These are phyloP conservation scores for Noccaea caerulescens DNA, from an alignment of 345 rosid genomes.

Conservation along the genomic window DNA sequence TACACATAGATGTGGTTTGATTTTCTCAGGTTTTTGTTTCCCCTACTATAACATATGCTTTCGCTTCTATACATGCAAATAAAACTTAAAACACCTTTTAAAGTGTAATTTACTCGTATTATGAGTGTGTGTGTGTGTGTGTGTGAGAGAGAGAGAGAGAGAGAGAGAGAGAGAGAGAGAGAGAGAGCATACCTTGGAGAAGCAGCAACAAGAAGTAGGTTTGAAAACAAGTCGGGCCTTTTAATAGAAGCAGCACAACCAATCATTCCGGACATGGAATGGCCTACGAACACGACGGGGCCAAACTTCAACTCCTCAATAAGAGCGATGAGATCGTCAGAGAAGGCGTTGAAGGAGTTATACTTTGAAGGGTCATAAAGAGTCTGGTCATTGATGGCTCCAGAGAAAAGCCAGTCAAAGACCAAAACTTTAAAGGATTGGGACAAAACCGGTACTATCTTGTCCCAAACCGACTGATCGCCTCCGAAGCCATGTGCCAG, in stretches of 20 bases:
- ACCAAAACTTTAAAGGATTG: constrained; percentile 53
- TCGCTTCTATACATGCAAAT: not conserved
- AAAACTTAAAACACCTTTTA: too few species aligned
- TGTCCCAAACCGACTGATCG: constrained; percentile 73
- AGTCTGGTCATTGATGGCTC: constrained; percentile 59
- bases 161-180: not conserved
- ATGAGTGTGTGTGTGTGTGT: too few species aligned
- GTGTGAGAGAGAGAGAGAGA: not conserved
- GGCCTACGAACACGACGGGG: constrained; percentile 61
- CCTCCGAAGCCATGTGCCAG: constrained; percentile 78
- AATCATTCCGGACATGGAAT: constrained; percentile 86
- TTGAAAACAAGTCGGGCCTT: constrained; percentile 67
- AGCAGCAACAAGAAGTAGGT: constrained; percentile 60
- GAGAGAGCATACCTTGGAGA: constrained; percentile 68
- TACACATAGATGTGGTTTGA: not conserved
- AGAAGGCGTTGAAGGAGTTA: constrained; percentile 60
- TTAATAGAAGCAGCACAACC: constrained; percentile 82
- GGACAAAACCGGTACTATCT: constrained; percentile 56
- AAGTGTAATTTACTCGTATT: too few species aligned
- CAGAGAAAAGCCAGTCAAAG: constrained; percentile 83
- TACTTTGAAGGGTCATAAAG: constrained; percentile 63
- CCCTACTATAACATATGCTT: not conserved
- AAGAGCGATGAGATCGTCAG: constrained; percentile 59
- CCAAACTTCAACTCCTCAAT: constrained; percentile 57
- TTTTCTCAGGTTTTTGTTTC: not conserved